phyloP scores from a whole-genome alignment of 1,284 basidiomycete species.

The Coniferiporia weirii region DNA sequence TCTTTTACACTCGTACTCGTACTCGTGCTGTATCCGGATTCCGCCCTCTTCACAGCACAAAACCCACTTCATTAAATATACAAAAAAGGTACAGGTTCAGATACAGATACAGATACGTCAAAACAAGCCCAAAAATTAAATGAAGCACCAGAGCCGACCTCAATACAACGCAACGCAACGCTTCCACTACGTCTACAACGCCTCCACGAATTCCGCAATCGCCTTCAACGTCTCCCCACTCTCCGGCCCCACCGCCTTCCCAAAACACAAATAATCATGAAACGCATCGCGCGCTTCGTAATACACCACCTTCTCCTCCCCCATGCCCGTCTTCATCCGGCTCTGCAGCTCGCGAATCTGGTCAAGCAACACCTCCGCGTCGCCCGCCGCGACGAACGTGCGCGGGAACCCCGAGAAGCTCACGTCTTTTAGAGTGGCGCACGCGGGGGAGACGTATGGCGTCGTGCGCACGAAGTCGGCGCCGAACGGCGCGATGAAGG shows the following conservation, averaged over 20 bases:
- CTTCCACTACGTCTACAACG: no score
- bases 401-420: conserved; percentile 47
- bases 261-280: conserved; percentile 21
- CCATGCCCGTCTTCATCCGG: conserved; percentile 31
- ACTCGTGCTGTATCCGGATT: no score
- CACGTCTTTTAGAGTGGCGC: conserved; percentile 31
- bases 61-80: no score
- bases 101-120: no score
- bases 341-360: conserved; percentile 39
- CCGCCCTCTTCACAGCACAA: no score
- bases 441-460: conserved; percentile 51
- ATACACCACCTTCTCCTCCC: conserved; percentile 13
- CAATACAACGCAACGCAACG: no score
- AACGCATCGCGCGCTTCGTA: conserved; percentile 23
- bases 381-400: conserved; percentile 51
- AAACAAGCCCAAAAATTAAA: no score
- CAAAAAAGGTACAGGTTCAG: no score
- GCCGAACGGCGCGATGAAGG: conserved; percentile 29
- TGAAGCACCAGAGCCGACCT: no score
- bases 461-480: conserved; percentile 25
- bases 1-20: no score
- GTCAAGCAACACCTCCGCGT: conserved; percentile 48
- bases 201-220: not conserved
- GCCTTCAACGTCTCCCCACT: conserved; percentile 1
- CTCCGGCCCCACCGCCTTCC: conserved; percentile 4